phyloP scores from a whole-genome alignment of 2,329 filamentous ascomycete genomes.

The Bretziella fagacearum region DNA sequence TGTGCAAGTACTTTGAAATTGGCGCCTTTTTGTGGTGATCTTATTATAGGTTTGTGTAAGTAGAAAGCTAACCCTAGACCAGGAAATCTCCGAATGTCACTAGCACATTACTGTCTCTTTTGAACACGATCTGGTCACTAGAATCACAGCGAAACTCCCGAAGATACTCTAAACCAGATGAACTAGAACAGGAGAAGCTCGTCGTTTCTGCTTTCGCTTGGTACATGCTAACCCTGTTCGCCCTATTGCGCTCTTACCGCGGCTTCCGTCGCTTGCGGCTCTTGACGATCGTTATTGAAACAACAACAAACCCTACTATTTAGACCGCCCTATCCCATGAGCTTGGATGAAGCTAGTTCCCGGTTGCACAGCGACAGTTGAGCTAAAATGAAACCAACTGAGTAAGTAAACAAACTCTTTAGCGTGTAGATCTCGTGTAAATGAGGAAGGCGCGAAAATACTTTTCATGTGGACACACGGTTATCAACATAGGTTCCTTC shows the following conservation, averaged over 20 bases:
- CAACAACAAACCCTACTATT: neutral
- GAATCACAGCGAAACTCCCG: neutral
- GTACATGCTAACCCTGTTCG: neutral
- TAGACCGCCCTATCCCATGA: neutral
- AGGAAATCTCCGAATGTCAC: neutral
- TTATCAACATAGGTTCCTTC: too few species aligned
- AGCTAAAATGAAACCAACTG: too few species aligned
- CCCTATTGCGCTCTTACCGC: neutral
- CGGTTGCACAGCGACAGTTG: too few species aligned
- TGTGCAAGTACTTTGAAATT: neutral
- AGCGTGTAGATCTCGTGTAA: neutral
- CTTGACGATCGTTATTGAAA: neutral
- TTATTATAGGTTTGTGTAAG: too few species aligned
- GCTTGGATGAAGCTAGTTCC: neutral
- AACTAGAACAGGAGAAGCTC: neutral
- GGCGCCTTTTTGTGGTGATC: neutral
- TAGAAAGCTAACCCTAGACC: too few species aligned
- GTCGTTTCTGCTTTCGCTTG: neutral
- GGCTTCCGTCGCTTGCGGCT: neutral
- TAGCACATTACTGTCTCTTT: neutral
- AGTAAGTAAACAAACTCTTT: neutral
- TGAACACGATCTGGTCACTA: neutral
- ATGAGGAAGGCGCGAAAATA: neutral
- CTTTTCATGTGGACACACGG: neutral
- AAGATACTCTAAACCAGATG: neutral